Conservation (phyloP, 176 grass and related monocot species). For the Eragrostis nindensis region DNA sequence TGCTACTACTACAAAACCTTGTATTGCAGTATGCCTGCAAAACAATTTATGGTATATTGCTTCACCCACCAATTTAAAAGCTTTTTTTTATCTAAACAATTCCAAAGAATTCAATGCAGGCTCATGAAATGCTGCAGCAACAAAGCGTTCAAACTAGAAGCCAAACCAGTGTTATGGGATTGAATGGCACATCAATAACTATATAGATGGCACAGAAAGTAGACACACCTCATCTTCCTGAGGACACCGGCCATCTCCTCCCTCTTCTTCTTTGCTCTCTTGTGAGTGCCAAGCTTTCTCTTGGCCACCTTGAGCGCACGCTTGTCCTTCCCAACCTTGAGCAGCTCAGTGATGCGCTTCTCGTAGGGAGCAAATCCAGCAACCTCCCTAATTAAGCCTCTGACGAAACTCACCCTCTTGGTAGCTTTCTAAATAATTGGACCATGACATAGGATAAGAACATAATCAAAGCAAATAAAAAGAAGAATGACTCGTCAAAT, state of each 20-base stretch:
- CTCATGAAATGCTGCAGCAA: neutral
- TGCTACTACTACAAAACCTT: neutral
- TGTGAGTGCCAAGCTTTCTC: constrained; percentile 74
- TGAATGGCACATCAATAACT: neutral
- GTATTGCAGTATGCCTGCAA: no score
- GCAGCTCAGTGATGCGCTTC: constrained; percentile 69
- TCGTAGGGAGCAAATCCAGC: constrained; percentile 65
- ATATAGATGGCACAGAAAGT: neutral
- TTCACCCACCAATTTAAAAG: neutral
- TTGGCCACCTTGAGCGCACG: constrained; percentile 60
- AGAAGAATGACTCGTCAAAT: neutral
- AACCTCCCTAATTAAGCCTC: constrained; percentile 63
- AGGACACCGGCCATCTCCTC: constrained; percentile 66
- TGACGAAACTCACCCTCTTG: constrained; percentile 57
- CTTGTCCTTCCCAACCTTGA: constrained; percentile 75
- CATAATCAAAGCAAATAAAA: neutral
- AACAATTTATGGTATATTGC: neutral
- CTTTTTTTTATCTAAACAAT: neutral
- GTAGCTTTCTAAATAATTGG: constrained; percentile 49
- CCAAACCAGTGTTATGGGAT: neutral
- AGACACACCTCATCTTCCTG: constrained; percentile 57
- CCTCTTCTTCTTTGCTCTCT: constrained; percentile 79
- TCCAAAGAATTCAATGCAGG: neutral
- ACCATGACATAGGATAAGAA: neutral
- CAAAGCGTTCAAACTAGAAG: neutral